phyloP scores from a whole-genome alignment of 202 grass and related monocot species.

The Musa balbisiana region DNA sequence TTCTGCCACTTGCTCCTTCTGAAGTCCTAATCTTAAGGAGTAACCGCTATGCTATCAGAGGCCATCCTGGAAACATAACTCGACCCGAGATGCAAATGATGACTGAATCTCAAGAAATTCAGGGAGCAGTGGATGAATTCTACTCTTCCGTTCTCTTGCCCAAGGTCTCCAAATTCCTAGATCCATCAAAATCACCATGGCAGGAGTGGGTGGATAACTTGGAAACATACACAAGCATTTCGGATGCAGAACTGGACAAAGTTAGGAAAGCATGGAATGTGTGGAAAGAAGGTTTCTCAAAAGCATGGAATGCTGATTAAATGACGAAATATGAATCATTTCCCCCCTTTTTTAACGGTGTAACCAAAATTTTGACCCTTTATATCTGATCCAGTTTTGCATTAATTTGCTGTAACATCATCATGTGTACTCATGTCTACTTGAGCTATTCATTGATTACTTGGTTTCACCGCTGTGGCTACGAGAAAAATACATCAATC shows the following conservation, averaged over 20 bases:
- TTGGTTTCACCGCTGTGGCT: no score
- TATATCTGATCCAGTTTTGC: neutral
- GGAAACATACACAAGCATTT: slow-evolving; percentile 48
- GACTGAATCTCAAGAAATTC: slow-evolving; percentile 47
- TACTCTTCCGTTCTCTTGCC: slow-evolving; percentile 55
- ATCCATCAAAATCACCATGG: slow-evolving; percentile 53
- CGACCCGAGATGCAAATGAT: slow-evolving; percentile 62
- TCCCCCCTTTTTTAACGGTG: no score
- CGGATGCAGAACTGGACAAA: slow-evolving; percentile 56
- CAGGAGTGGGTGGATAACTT: slow-evolving; percentile 84
- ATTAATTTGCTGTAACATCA: neutral
- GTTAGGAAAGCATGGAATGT: slow-evolving; percentile 52
- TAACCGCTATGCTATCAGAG: slow-evolving; percentile 43
- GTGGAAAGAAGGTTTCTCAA: slow-evolving; percentile 61
- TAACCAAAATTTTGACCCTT: no score
- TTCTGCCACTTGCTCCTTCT: slow-evolving; percentile 78
- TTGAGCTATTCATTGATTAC: no score
- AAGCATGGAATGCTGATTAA: slow-evolving; percentile 14
- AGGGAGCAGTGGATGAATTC: slow-evolving; percentile 42
- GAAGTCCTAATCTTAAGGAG: slow-evolving; percentile 75
- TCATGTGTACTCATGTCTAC: no score
- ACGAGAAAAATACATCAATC: neutral
- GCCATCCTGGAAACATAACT: slow-evolving; percentile 40
- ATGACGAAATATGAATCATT: no score
- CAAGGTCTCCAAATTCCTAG: slow-evolving; percentile 59